Evolutionary conservation across 2,329 filamentous ascomycete genomes (phyloP).

Genomic region (Apiospora pterosperma): DNA sequence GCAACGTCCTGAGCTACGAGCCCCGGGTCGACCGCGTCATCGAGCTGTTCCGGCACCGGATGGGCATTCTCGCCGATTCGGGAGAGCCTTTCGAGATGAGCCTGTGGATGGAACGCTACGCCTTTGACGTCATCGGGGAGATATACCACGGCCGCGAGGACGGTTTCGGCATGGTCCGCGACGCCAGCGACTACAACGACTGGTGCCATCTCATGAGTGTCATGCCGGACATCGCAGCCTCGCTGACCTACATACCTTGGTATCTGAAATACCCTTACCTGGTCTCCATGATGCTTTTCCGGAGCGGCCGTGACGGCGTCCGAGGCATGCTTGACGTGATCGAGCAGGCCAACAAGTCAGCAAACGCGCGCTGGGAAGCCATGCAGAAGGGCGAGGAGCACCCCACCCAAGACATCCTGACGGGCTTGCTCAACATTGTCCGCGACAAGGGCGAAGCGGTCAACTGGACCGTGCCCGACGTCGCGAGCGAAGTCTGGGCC

Average conservation of each 20-base stretch:
- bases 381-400: neutral
- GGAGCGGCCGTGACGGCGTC: neutral
- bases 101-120: slow-evolving; percentile 1
- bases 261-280: neutral
- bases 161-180: slow-evolving; percentile 3
- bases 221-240: neutral
- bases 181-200: neutral
- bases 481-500: neutral
- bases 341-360: neutral
- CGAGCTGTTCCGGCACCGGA: neutral
- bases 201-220: neutral
- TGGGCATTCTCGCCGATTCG: neutral
- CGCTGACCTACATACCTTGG: neutral
- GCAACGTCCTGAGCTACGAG: neutral
- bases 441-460: neutral
- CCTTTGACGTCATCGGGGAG: neutral
- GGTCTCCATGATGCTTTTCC: neutral
- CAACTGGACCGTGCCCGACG: neutral
- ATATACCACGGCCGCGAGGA: neutral
- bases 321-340: neutral
- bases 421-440: neutral
- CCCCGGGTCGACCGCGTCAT: neutral
- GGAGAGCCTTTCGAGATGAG: neutral
- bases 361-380: neutral
- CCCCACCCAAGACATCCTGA: neutral